A percentile compares a stretch with the other conserved stretches of the same genome.
Conservation (phyloP, 1,139 yeast species). For the Magnusiomyces tetraspermus region DNA sequence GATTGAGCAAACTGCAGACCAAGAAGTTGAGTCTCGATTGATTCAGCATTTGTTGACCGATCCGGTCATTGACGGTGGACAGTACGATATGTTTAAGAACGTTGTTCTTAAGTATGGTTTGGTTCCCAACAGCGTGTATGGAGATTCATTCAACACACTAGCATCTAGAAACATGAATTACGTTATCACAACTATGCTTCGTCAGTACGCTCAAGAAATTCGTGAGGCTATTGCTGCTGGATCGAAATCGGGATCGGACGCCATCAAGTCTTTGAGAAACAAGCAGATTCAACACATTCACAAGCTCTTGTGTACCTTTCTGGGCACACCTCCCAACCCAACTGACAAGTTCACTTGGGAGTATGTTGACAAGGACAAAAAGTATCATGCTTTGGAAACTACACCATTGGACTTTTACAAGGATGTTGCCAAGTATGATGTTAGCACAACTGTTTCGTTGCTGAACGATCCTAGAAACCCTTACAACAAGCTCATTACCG, state of each 20-base stretch:
- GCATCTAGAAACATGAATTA: conserved; percentile 49
- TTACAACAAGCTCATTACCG: conserved; percentile 51
- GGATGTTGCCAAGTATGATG: conserved; percentile 45
- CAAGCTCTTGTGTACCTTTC: conserved; percentile 51
- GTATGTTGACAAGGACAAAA: conserved; percentile 61
- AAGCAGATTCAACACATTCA: conserved; percentile 53
- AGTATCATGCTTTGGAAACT: conserved; percentile 42
- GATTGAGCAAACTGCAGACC: conserved; percentile 51
- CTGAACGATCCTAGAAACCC: conserved; percentile 74
- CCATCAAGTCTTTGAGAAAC: conserved; percentile 35
- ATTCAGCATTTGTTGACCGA: conserved; percentile 51
- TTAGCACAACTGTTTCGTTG: conserved; percentile 50
- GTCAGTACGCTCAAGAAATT: conserved; percentile 64
- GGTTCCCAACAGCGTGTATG: conserved; percentile 62
- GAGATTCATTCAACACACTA: conserved; percentile 62
- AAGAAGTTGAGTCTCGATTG: conserved; percentile 58
- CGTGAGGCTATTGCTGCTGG: conserved; percentile 37
- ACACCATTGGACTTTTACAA: conserved; percentile 58
- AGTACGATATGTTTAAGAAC: conserved; percentile 73
- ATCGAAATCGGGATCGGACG: conserved; percentile 27
- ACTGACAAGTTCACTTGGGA: conserved; percentile 62
- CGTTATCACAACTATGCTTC: conserved; percentile 53
- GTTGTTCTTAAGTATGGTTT: conserved; percentile 67
- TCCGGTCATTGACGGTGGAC: conserved; percentile 78
- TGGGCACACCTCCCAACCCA: conserved; percentile 74